Evolutionary conservation across 306 rosid genomes (phyloP).

Genomic region (Mimosa pudica): DNA sequence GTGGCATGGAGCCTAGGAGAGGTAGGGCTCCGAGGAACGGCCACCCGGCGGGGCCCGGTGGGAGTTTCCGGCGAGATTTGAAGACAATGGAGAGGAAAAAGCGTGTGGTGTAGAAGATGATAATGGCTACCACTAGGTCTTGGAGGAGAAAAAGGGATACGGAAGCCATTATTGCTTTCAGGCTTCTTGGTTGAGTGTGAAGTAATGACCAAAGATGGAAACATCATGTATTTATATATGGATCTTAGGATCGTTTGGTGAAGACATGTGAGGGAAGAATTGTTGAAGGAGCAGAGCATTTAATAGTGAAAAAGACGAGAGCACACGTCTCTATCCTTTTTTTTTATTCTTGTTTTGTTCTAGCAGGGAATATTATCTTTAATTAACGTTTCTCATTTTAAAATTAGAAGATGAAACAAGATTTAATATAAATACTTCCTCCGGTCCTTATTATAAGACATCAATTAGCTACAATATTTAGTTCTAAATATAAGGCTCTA

Average conservation of each 20-base stretch:
- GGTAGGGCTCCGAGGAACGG: constrained; percentile 39
- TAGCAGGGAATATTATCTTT: background rate
- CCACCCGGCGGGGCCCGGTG: constrained; percentile 43
- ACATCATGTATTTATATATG: background rate
- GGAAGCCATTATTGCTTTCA: constrained; percentile 10
- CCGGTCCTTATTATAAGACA: too few species aligned
- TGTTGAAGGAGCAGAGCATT: too few species aligned
- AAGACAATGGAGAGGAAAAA: constrained; percentile 11
- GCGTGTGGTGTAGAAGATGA: constrained; percentile 37
- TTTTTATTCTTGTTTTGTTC: background rate
- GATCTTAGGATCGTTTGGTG: too few species aligned
- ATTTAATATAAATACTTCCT: too few species aligned
- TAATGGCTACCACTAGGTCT: constrained; percentile 1
- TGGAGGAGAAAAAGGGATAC: background rate
- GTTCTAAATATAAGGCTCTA: too few species aligned
- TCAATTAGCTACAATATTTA: too few species aligned
- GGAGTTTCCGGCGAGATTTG: constrained; percentile 7
- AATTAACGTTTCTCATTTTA: too few species aligned
- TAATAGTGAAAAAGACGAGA: background rate
- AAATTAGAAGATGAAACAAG: too few species aligned
- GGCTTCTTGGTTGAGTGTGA: background rate
- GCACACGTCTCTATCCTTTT: background rate
- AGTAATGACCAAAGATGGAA: background rate
- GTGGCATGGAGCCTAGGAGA: constrained; percentile 41
- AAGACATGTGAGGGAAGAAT: too few species aligned